Percentiles rank a stretch among this genome's conserved stretches.
phyloP scores from a whole-genome alignment of 352 stramenopile species.

The Pythium sp. region DNA sequence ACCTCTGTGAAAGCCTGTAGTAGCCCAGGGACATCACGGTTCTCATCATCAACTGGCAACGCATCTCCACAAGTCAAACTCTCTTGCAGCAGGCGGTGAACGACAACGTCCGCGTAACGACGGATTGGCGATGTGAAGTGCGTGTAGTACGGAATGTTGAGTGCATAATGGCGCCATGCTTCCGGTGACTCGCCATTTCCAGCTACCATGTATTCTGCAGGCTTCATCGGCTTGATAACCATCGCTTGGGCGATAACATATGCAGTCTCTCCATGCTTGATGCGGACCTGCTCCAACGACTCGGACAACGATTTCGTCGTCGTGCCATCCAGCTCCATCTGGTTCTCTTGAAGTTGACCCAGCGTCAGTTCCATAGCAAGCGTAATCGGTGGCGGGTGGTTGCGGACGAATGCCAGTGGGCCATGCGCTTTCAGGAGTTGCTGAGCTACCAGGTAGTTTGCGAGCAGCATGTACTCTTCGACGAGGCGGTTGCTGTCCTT shows the following conservation, averaged over 20 bases:
- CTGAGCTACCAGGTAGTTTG: constrained; percentile 97
- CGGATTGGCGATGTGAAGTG: constrained; percentile 98
- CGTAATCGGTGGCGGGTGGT: constrained; percentile 80
- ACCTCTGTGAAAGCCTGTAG: constrained; percentile 45
- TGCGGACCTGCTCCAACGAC: constrained; percentile 77
- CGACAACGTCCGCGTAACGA: constrained; percentile 88
- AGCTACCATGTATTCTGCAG: constrained; percentile 91
- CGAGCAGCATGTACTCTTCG: constrained; percentile 99
- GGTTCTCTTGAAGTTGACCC: constrained; percentile 36
- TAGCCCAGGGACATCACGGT: constrained; percentile 21
- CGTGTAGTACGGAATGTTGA: constrained; percentile 98
- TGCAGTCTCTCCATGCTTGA: constrained; percentile 71
- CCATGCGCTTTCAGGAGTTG: constrained; percentile 89
- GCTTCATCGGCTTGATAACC: constrained; percentile 94
- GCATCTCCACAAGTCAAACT: constrained; percentile 28
- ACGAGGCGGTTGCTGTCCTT: constrained; percentile 94
- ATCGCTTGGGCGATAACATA: constrained; percentile 90
- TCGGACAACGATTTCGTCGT: constrained; percentile 79
- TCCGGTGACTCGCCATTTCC: constrained; percentile 62
- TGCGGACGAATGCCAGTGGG: constrained; percentile 87
- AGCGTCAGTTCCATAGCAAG: constrained; percentile 45
- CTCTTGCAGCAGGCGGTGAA: constrained; percentile 66
- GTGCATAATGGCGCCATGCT: constrained; percentile 93
- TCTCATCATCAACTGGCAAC: constrained; percentile 4
- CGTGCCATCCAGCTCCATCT: constrained; percentile 81